phyloP scores from a whole-genome alignment of 306 rosid species.

The Lathyrus aphaca region DNA sequence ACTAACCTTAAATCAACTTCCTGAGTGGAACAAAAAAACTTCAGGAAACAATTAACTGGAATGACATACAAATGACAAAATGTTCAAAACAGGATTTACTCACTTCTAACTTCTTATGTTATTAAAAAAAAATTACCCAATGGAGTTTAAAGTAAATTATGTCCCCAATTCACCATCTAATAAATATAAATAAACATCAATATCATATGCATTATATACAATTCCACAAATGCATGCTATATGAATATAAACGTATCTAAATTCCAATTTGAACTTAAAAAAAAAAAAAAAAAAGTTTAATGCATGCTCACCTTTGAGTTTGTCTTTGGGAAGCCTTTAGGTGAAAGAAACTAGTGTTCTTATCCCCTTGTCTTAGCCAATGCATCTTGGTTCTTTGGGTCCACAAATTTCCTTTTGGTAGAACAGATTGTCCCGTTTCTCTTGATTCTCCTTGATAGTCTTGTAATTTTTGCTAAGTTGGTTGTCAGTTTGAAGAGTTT shows the following conservation, averaged over 20 bases:
- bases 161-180: constrained; percentile 16
- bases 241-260: not conserved
- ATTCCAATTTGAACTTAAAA: constrained; percentile 20
- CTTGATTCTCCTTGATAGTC: too few relatives aligned
- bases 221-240: constrained; percentile 15
- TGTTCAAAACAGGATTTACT: constrained; percentile 10
- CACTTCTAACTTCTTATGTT: constrained; percentile 1
- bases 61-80: not conserved
- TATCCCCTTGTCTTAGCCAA: too few relatives aligned
- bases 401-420: too few relatives aligned
- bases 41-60: not conserved
- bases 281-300: not conserved
- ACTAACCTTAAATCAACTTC: constrained; percentile 12
- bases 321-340: too few relatives aligned
- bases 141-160: not conserved
- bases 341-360: too few relatives aligned
- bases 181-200: constrained; percentile 14
- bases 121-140: constrained; percentile 28
- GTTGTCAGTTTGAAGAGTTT: too few relatives aligned
- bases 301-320: constrained; percentile 44
- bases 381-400: too few relatives aligned
- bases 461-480: too few relatives aligned
- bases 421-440: too few relatives aligned
- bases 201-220: constrained; percentile 8
- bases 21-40: not conserved